phyloP scores from a whole-genome alignment of 164 flowering plant genomes.

The Vitis rupestris region DNA sequence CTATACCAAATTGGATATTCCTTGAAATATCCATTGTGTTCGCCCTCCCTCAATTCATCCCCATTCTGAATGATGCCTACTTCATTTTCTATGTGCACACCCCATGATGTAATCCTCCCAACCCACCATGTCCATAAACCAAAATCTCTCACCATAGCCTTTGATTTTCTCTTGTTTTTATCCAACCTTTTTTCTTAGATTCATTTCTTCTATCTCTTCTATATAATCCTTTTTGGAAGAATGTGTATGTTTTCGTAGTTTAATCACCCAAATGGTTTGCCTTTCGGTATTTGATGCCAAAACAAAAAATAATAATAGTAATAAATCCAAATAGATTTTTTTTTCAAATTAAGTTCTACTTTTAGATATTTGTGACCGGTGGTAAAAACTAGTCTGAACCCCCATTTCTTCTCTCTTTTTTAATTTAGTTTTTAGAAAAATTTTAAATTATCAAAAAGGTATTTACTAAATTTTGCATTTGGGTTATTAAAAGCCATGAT shows the following conservation, averaged over 20 bases:
- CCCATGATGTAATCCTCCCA: constrained; percentile 31
- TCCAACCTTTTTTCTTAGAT: neutral
- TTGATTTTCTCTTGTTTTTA: neutral
- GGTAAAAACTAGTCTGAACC: too few relatives aligned
- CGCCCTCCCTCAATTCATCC: neutral
- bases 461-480: too few relatives aligned
- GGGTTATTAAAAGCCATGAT: too few relatives aligned
- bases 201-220: neutral
- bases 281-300: too few relatives aligned
- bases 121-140: constrained; percentile 21
- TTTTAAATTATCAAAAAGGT: too few relatives aligned
- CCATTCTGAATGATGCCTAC: constrained; percentile 9
- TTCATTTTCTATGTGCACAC: constrained; percentile 3
- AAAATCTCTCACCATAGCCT: constrained; percentile 5
- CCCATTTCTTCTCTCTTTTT: too few relatives aligned
- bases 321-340: too few relatives aligned
- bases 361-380: too few relatives aligned
- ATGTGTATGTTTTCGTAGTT: neutral
- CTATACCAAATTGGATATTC: constrained; percentile 19
- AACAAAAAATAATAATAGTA: too few relatives aligned
- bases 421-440: too few relatives aligned
- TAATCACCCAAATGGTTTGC: too few relatives aligned
- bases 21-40: constrained; percentile 14
- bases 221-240: neutral
- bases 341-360: too few relatives aligned